Conservation (phyloP, 2,329 filamentous ascomycete species). For the Plectosphaerella plurivora region DNA sequence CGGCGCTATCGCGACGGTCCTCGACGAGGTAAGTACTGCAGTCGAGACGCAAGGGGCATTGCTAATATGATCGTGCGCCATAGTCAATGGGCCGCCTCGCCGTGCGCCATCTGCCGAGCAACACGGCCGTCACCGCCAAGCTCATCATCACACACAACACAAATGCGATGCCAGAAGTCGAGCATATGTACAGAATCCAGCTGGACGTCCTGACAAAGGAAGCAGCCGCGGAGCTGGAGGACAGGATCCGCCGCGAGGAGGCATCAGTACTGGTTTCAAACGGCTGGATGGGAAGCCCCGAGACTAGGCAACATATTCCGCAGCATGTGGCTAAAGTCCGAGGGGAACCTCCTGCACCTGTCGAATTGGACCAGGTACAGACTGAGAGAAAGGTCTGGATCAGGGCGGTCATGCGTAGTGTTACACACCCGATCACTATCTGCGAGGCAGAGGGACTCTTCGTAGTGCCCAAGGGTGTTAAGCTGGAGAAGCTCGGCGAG, state of each 20-base stretch:
- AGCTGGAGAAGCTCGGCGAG: background rate
- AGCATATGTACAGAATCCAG: no score
- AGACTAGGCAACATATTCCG: no score
- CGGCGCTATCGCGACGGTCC: slow-evolving; percentile 27
- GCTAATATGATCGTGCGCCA: no score
- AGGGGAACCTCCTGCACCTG: no score
- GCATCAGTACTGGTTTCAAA: no score
- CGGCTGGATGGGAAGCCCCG: no score
- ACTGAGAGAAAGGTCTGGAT: slow-evolving; percentile 10
- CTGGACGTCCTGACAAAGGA: no score
- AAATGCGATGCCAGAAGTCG: no score
- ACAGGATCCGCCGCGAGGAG: no score
- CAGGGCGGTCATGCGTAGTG: slow-evolving; percentile 6
- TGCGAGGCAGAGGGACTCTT: slow-evolving; percentile 9
- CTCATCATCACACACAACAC: background rate
- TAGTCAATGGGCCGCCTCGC: slow-evolving; percentile 20
- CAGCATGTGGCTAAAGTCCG: no score
- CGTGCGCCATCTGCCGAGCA: background rate
- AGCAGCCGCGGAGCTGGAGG: no score
- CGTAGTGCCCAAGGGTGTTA: slow-evolving; percentile 10
- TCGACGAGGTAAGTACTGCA: slow-evolving; percentile 24
- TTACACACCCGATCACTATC: background rate
- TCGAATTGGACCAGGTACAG: background rate
- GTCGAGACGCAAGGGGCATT: no score
- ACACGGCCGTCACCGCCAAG: slow-evolving; percentile 9